Evolutionary conservation across 2,329 filamentous ascomycete genomes (phyloP), one percentile per base, ranked within the genome.

Genomic region (Metarhizium rileyi): DNA sequence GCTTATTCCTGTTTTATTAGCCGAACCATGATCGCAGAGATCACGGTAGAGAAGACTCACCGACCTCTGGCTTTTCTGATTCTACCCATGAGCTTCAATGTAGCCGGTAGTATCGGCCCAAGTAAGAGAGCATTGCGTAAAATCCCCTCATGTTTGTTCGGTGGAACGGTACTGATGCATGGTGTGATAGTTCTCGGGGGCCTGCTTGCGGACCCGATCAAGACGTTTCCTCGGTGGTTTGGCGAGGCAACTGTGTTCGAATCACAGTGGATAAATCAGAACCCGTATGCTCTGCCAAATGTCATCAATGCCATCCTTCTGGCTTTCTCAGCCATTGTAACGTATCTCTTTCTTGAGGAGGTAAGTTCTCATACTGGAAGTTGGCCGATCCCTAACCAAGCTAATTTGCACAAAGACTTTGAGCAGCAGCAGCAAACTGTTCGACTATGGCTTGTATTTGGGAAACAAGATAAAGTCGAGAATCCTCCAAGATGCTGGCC

Each of bases 201-300:
- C 26, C 63, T 86, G 46, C 68, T 89, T 26, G 83, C 85, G 16
- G 81, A 88, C 57, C 84, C 85, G 0, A 70, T 77, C 5, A 70
- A 68, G 6, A 83, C 70, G 9, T 78, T 86, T 59, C 84, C 84
- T 0, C 64, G 65, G 0, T 48, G 85, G 0, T 87, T 89, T 58
- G 83, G 81, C 0, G 73, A 77, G 3, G 74, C 71, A 0, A 80
- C 79, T 0, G 53, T 72, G 0, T 62, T 86, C 44, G 81, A 80
- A 0, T 81, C 82, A 1, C 66, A 72, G 53, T 86, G 84, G 81
- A 79, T 86, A 71, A 70, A 67, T 20, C 66, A 68, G 46, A 87
- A 80, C 64, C 84, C 84, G 0, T 88, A 84, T 65, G 82, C 82
- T 1, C 66, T 88, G 36, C 85, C 85, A 0, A 87, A 85, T 57